These are phyloP conservation scores for Yamadazyma buinensis DNA, from an alignment of 1,139 yeast species.

Conservation along the genomic window DNA sequence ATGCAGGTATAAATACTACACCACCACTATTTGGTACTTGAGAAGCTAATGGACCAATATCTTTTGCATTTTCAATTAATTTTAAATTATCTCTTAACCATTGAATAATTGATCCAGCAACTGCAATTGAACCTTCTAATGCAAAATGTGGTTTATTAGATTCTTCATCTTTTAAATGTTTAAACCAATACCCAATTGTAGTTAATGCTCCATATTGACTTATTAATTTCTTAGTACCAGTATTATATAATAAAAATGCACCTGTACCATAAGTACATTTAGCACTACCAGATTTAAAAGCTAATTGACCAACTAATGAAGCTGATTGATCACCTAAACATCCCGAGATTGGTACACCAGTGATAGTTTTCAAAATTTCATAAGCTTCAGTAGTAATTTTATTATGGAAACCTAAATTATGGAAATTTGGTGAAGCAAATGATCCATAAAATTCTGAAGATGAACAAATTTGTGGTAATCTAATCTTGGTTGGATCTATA, in stretches of 20 bases:
- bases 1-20: slow-evolving; percentile 92
- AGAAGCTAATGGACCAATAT: slow-evolving; percentile 86
- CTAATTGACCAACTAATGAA: slow-evolving; percentile 89
- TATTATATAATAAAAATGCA: slow-evolving; percentile 84
- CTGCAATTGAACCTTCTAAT: slow-evolving; percentile 92
- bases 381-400: slow-evolving; percentile 50
- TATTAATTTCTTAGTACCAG: slow-evolving; percentile 65
- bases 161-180: slow-evolving; percentile 50
- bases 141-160: slow-evolving; percentile 76
- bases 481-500: slow-evolving; percentile 64
- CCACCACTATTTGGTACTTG: slow-evolving; percentile 84
- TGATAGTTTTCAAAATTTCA: slow-evolving; percentile 45
- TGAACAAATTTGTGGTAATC: slow-evolving; percentile 77
- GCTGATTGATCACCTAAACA: slow-evolving; percentile 95
- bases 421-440: slow-evolving; percentile 56
- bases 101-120: slow-evolving; percentile 91
- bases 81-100: slow-evolving; percentile 92
- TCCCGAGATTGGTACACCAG: slow-evolving; percentile 76
- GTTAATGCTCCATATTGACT: slow-evolving; percentile 82
- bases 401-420: slow-evolving; percentile 48
- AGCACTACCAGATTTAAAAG: slow-evolving; percentile 79
- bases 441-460: slow-evolving; percentile 79
- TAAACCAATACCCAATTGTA: slow-evolving; percentile 88
- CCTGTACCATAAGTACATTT: slow-evolving; percentile 99
- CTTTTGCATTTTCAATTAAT: slow-evolving; percentile 75